Conservation (phyloP, 129 eudicot genomes). For the Tagetes patula region DNA sequence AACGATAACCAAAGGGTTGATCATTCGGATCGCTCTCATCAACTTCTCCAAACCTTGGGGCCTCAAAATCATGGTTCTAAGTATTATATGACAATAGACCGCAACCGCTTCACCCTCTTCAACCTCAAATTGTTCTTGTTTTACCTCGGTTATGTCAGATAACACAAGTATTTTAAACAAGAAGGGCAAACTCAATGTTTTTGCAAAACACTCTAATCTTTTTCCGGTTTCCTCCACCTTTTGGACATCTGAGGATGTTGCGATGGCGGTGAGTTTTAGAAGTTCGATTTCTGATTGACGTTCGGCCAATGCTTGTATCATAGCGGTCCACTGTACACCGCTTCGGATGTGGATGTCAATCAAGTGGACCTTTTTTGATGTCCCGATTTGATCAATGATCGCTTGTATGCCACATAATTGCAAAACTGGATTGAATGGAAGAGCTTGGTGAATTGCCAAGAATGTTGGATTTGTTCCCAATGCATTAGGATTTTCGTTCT, state of each 20-base stretch:
- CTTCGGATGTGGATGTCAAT: slow-evolving; percentile 62
- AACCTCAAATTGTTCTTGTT: slow-evolving; percentile 38
- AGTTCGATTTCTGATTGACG: slow-evolving; percentile 25
- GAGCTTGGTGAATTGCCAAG: slow-evolving; percentile 44
- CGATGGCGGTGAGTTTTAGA: slow-evolving; percentile 50
- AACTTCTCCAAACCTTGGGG: slow-evolving; percentile 43
- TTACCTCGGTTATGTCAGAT: slow-evolving; percentile 44
- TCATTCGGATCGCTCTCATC: slow-evolving; percentile 38
- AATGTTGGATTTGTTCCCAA: slow-evolving; percentile 34
- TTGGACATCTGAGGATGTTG: slow-evolving; percentile 31
- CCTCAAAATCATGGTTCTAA: slow-evolving; percentile 44
- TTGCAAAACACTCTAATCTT: slow-evolving; percentile 49
- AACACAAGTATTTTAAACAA: slow-evolving; percentile 43
- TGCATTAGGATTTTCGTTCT: slow-evolving; percentile 24
- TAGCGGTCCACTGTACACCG: slow-evolving; percentile 50
- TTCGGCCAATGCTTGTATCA: slow-evolving; percentile 58
- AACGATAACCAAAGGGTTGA: slow-evolving; percentile 49
- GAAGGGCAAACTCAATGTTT: slow-evolving; percentile 49
- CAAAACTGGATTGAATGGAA: slow-evolving; percentile 56
- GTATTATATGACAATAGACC: slow-evolving; percentile 38
- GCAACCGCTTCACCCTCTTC: slow-evolving; percentile 44
- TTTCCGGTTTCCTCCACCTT: slow-evolving; percentile 43
- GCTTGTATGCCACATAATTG: slow-evolving; percentile 60
- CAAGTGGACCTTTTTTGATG: slow-evolving; percentile 48
- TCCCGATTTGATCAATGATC: slow-evolving; percentile 42